These are phyloP conservation scores for Starmerella floricola DNA, from an alignment of 805 yeast species.

Conservation along the genomic window DNA sequence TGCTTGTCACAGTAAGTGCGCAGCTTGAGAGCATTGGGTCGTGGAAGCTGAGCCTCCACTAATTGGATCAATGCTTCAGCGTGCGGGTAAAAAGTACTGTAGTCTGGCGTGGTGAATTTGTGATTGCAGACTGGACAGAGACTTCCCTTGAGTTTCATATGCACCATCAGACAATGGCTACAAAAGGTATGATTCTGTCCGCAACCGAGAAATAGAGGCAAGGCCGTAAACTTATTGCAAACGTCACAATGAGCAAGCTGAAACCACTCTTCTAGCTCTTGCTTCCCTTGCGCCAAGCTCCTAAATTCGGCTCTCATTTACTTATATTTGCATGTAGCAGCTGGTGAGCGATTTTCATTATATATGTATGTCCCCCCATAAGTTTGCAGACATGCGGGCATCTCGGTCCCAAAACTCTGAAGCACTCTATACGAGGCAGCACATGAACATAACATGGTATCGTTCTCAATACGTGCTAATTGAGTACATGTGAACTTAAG, in stretches of 20 bases:
- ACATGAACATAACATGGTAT: too few relatives aligned
- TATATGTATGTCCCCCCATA: too few relatives aligned
- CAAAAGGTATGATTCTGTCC: slow-evolving; percentile 12
- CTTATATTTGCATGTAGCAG: neutral
- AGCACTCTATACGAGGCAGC: too few relatives aligned
- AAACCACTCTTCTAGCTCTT: slow-evolving; percentile 11
- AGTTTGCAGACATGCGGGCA: too few relatives aligned
- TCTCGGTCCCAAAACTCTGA: too few relatives aligned
- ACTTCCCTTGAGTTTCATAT: slow-evolving; percentile 1
- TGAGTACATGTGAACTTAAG: too few relatives aligned
- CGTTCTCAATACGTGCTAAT: too few relatives aligned
- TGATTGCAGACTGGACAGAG: slow-evolving; percentile 9
- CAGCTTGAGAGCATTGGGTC: neutral
- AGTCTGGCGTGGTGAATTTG: slow-evolving; percentile 1
- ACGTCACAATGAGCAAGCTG: slow-evolving; percentile 9
- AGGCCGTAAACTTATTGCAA: slow-evolving; percentile 9
- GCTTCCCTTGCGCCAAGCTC: slow-evolving; percentile 2
- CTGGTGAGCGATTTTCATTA: too few relatives aligned
- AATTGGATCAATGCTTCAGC: slow-evolving; percentile 6
- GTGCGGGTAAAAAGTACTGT: slow-evolving; percentile 6
- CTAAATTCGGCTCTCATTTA: slow-evolving; percentile 5
- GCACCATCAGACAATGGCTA: slow-evolving; percentile 1
- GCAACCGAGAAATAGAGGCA: slow-evolving; percentile 12
- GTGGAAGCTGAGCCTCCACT: slow-evolving; percentile 1
- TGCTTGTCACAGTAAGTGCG: neutral